phyloP scores from a whole-genome alignment of 768 basidiomycete genomes.

The Cubamyces lactineus region DNA sequence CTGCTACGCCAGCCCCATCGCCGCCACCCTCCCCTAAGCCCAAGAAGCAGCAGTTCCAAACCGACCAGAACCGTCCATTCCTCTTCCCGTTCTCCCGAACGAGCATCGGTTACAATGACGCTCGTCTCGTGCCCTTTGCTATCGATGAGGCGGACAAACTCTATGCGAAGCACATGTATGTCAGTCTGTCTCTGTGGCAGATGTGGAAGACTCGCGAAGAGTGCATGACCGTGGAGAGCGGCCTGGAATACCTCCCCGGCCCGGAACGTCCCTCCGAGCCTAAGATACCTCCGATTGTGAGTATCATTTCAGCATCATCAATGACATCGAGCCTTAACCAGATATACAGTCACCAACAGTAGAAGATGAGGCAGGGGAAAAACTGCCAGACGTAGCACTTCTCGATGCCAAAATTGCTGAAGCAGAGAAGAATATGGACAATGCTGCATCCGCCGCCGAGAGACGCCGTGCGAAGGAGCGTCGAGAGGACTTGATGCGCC shows the following conservation, averaged over 20 bases:
- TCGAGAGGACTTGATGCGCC: slow-evolving; percentile 80
- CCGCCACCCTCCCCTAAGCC: slow-evolving; percentile 86
- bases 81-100: slow-evolving; percentile 92
- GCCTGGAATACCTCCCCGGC: slow-evolving; percentile 79
- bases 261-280: slow-evolving; percentile 59
- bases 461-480: slow-evolving; percentile 66
- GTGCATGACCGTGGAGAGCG: slow-evolving; percentile 92
- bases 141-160: slow-evolving; percentile 95
- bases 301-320: slow-evolving; percentile 35
- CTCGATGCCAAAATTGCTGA: slow-evolving; percentile 78
- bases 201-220: slow-evolving; percentile 97
- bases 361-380: slow-evolving; percentile 66
- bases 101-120: slow-evolving; percentile 52
- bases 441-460: slow-evolving; percentile 54
- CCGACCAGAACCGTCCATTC: slow-evolving; percentile 92
- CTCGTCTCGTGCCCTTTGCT: slow-evolving; percentile 86
- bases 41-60: slow-evolving; percentile 99
- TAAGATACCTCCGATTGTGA: slow-evolving; percentile 34
- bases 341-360: slow-evolving; percentile 18
- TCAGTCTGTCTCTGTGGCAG: slow-evolving; percentile 86
- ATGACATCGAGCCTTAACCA: neutral
- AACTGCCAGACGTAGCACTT: slow-evolving; percentile 71
- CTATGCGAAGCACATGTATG: slow-evolving; percentile 88
- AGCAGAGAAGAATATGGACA: slow-evolving; percentile 52
- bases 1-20: slow-evolving; percentile 88